Base-by-base conservation (phyloP, 2,329 filamentous ascomycete species). In the Orbilia quercus region DNA sequence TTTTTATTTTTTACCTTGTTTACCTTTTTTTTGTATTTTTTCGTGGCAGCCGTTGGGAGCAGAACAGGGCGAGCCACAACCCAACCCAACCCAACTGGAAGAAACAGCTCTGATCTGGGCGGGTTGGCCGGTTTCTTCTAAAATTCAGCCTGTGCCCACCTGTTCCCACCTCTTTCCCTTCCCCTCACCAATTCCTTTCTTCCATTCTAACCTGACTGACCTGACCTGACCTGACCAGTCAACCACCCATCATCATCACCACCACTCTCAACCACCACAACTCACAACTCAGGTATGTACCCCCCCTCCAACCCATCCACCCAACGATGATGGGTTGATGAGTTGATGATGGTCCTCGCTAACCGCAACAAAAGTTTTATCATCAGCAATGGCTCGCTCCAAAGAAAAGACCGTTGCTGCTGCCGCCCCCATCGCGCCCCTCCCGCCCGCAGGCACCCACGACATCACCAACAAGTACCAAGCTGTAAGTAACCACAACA, bases 381-480 rank as follows among this genome's bases (percentile, higher is more conserved):
- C n/a, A n/a, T n/a, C 34, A 22, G 34, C 20, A 18, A 72, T 72
- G 67, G 58, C 67, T 22, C 42, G 66, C 38, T 67, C 63, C 2
- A 65, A 72, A 28, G 66, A 71, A 58, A 71, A 71, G 66, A 38
- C 55, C 28, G 51, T 58, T 31, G 59, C 59, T 25, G 67, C 67
- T 23, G 59, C 59, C 36, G 45, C 67, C 45, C 42, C 59, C 22
- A 25, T 31, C 14, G 28, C 40, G 16, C 34, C 60, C 4, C 34
- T 40, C 38, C 40, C 38, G 11, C 45, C 57, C 45, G 14, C 57
- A 7, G 44, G 23, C 54, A 34, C 51, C 47, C 57, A 60, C 9
- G 54, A 72, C 31, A 53, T 53, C 45, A 53, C 51, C 51, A 50
- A 59, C 22, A 72, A 72, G 23, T 65, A 65, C 22, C 59, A 72